Base-by-base conservation (phyloP, 306 rosid species). In the Casuarina glauca region DNA sequence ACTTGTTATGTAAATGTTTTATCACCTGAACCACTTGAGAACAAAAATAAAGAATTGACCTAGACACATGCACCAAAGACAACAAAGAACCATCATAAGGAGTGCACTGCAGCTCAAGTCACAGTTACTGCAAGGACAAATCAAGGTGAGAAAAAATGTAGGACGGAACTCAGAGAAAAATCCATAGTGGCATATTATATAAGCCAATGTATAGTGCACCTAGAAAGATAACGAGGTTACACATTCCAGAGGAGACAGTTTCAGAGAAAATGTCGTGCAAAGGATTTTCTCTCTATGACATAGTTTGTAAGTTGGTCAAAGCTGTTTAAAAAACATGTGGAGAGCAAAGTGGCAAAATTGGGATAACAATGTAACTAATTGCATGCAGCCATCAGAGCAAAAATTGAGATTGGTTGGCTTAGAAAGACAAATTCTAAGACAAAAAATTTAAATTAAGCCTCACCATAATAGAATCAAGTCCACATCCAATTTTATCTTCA, bases 401-500 rank as follows among this genome's bases (percentile, higher is more conserved):
- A 78, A 70, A 74, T 2, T 15, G 10, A 49, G 57, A 54, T 10
- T 41, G 9, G 11, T 45, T 20, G n/a, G 69, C 60, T 2, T 48
- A 9, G 12, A 48, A 35, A 75, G 6, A 11, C 9, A 9, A 60
- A 68, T 6, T 26, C 26, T 20, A 13, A 26, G n/a, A 32, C 52
- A 45, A 42, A 26, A 32, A 50, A 70, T 72, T 54, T 9, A 64
- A 15, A 77, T 0, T 1, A 82, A 64, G 51, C 63, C 63, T 39
- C 81, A 92, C 99, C 97, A 91, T 93, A 52, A 95, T 85, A 71
- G 91, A 89, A 68, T 93, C 96, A 53, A 93, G 88, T 64, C 94
- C 99, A 48, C 94, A 86, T 26, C 97, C 99, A 82, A 95, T 88
- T 91, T 93, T 93, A 86, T 91, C 97, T 60, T 91, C 84, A 10